Evolutionary conservation across 495 filamentous ascomycete species (phyloP).

Genomic region (Xylaria grammica): DNA sequence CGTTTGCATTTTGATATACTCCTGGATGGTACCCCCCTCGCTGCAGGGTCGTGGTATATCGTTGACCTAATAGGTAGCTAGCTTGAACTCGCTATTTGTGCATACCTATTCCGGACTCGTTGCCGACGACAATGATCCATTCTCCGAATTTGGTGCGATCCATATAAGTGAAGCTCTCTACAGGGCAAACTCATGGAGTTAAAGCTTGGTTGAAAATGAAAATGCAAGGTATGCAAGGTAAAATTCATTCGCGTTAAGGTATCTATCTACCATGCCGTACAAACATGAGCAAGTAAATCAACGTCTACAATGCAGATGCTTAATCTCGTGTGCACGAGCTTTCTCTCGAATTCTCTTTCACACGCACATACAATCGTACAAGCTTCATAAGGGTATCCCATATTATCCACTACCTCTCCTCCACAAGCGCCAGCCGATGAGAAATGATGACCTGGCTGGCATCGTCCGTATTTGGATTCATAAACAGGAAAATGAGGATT

Average conservation of each 20-base stretch:
- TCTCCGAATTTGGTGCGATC: no score
- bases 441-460: not conserved
- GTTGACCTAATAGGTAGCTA: not conserved
- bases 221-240: not conserved
- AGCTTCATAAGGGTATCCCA: not conserved
- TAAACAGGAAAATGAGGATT: not conserved
- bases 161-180: no score
- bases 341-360: not conserved
- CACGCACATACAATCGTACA: constrained; percentile 12
- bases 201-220: not conserved
- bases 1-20: not conserved
- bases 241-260: constrained; percentile 7
- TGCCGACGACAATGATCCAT: not conserved
- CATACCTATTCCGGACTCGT: constrained; percentile 1
- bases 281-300: not conserved
- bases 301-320: not conserved
- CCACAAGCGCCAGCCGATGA: not conserved
- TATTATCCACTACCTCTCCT: not conserved
- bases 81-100: not conserved
- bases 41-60: not conserved
- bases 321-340: not conserved
- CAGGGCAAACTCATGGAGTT: not conserved
- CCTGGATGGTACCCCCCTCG: not conserved
- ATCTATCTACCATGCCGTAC: constrained; percentile 1
- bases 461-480: not conserved